Base-by-base conservation (phyloP, 768 basidiomycete species). In the Xerocomellus intermedius region DNA sequence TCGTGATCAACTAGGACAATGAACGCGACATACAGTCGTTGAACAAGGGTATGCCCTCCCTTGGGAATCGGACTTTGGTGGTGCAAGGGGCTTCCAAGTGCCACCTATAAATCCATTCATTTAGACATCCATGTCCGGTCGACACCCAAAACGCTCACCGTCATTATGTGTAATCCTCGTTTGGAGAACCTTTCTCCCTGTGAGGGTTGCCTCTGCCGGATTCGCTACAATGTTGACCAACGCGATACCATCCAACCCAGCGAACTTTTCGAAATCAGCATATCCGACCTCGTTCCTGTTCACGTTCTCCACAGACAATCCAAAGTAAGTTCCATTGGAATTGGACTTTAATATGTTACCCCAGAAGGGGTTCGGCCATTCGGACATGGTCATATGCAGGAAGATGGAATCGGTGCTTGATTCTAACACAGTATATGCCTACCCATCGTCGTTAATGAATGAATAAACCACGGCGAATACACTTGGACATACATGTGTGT, bases 231-330 rank as follows among this genome's bases (percentile, higher is more conserved):
- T 64, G 65, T 99, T 99, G 61, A 95, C 81, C 44, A 99, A 73
- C 6, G 96, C 96, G 58, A 99, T 96, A 0, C 97, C 97, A 68
- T 98, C 95, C 46, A 99, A 73, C 10, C 94, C 95, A 52, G 89
- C 83, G 81, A 98, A 89, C 78, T 98, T 99, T 76, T 99, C 97
- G 61, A 98, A 99, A 70, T 99, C 96, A 32, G 94, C 95, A 64
- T 81, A 98, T 5, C 97, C 97, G 0, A 75, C 67, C 0, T 82
- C 74, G 67, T 99, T 87, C n/a, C 97, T 82, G 70, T 98, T 98
- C 52, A 91, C 97, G 62, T 94, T 80, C 61, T 91, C 88, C 37
- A 91, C 65, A 1, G 94, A 91, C 12, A 94, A 69, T 21, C 90
- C 87, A 68, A 94, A 99, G 77, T 97, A 98, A 0, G 97, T 99